A percentile compares a stretch with the other conserved stretches of the same genome.
These are phyloP conservation scores for Eurotiales sp. DNA, from an alignment of 2,329 filamentous ascomycete species.

Conservation along the genomic window DNA sequence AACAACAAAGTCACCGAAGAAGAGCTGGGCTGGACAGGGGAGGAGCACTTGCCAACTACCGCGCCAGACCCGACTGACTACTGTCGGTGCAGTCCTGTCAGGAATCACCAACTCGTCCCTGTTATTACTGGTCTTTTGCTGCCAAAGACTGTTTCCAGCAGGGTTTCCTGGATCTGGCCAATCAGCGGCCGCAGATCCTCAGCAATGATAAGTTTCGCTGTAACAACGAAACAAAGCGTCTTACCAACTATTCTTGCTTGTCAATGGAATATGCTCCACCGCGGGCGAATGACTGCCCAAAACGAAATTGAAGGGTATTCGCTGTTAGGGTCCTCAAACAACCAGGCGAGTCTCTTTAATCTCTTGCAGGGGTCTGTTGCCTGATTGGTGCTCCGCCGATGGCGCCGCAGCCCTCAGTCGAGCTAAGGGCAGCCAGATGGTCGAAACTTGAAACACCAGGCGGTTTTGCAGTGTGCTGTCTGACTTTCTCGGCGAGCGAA, in stretches of 20 bases:
- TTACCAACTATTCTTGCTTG: not conserved
- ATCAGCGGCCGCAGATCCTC: too few species aligned
- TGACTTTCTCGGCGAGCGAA: not conserved
- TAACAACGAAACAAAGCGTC: not conserved
- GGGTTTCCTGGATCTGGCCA: not conserved
- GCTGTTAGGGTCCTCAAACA: not conserved
- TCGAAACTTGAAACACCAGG: constrained; percentile 10
- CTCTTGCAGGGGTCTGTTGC: not conserved
- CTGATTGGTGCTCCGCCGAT: constrained; percentile 3
- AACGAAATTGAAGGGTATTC: too few species aligned
- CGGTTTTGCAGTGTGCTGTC: not conserved
- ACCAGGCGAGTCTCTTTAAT: not conserved
- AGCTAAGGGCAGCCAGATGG: not conserved
- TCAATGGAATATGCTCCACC: not conserved
- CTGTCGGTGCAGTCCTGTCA: too few species aligned
- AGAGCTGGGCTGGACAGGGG: not conserved
- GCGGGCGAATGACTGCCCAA: too few species aligned
- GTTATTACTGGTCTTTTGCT: not conserved
- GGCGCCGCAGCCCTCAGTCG: constrained; percentile 2
- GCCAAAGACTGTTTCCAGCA: not conserved
- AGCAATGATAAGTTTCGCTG: too few species aligned
- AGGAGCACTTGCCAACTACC: constrained; percentile 1
- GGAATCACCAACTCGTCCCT: too few species aligned
- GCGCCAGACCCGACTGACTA: too few species aligned
- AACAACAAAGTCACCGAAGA: constrained; percentile 2